These are phyloP conservation scores for Hypomyces perniciosus DNA, from an alignment of 2,329 filamentous ascomycete species.

Conservation along the genomic window DNA sequence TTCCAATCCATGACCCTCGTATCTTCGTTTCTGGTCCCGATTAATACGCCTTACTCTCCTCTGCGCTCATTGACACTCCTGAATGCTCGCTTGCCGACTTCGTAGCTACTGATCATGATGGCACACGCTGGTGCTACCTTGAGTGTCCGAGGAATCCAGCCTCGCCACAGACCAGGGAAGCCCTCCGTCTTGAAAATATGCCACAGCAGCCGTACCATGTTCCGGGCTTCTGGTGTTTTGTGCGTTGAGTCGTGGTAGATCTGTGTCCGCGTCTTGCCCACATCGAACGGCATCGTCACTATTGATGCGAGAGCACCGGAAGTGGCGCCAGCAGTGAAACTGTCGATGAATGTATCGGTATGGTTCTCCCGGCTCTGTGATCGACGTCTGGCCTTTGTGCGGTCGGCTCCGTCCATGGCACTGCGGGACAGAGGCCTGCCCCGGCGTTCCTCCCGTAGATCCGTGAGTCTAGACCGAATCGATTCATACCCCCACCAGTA, in stretches of 20 bases:
- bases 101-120: constrained; percentile 99
- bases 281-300: constrained; percentile 91
- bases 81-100: constrained; percentile 88
- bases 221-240: constrained; percentile 61
- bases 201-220: constrained; percentile 77
- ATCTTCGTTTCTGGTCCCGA: not conserved
- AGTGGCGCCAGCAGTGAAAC: constrained; percentile 76
- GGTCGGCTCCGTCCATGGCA: constrained; percentile 25
- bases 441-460: constrained; percentile 53
- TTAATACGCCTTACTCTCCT: not conserved
- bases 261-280: constrained; percentile 93
- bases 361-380: constrained; percentile 65
- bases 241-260: constrained; percentile 57
- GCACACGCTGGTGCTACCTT: constrained; percentile 96
- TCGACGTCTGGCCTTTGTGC: constrained; percentile 41
- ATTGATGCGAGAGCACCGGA: constrained; percentile 83
- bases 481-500: constrained; percentile 99
- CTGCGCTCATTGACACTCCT: constrained; percentile 60
- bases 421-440: constrained; percentile 33
- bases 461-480: constrained; percentile 64
- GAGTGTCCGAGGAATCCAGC: constrained; percentile 84
- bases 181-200: constrained; percentile 90
- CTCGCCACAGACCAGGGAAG: constrained; percentile 72
- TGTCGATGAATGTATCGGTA: constrained; percentile 74
- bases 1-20: not conserved